A percentile compares a stretch with the other conserved stretches of the same genome.
phyloP scores from a whole-genome alignment of 345 rosid genomes.

The Aquilaria yunnanensis region DNA sequence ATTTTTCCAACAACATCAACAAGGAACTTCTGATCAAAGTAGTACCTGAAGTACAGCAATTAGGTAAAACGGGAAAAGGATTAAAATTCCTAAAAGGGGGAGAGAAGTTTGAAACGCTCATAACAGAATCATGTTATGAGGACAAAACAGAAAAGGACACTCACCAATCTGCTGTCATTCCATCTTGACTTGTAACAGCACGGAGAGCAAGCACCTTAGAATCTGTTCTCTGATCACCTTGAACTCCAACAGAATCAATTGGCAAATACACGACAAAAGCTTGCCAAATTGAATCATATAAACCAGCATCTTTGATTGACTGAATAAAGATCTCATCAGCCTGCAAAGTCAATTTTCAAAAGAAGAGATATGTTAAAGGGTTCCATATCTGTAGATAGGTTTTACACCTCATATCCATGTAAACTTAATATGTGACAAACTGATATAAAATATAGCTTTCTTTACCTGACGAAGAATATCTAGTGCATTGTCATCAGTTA shows the following conservation, averaged over 20 bases:
- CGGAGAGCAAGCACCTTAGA: conserved; percentile 98
- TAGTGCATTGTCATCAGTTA: conserved; percentile 82
- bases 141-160: conserved; percentile 10
- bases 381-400: not conserved
- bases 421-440: not conserved
- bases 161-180: conserved; percentile 99
- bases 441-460: not conserved
- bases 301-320: conserved; percentile 92
- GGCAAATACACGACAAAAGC: conserved; percentile 99
- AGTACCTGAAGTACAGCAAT: conserved; percentile 49
- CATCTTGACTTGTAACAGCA: conserved; percentile 99
- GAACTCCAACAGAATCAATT: conserved; percentile 92
- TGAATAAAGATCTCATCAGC: conserved; percentile 98
- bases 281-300: conserved; percentile 96
- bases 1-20: conserved; percentile 82
- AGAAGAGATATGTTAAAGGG: not conserved
- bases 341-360: conserved; percentile 22
- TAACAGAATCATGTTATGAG: not conserved
- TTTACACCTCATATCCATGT: conserved; percentile 3
- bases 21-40: conserved; percentile 91
- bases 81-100: not conserved
- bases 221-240: conserved; percentile 99
- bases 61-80: not conserved
- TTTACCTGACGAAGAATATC: conserved; percentile 80
- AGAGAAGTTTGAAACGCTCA: not conserved